Evolutionary conservation across 305 asterid species (phyloP), one percentile per base, ranked within the genome.

Genomic region (Fraxinus xanthoxyloides): DNA sequence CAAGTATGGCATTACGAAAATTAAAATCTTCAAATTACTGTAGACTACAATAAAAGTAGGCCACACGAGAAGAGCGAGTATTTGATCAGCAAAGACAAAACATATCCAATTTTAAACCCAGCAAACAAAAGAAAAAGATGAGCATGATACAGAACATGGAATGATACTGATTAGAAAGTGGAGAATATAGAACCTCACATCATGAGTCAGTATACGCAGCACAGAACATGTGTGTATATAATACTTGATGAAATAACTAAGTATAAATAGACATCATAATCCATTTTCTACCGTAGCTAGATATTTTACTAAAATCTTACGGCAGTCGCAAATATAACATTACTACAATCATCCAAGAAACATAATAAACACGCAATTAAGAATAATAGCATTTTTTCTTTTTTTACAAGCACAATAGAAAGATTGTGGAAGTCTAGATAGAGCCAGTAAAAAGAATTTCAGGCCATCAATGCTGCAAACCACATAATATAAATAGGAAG

Each of bases 1-100:
- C 92, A 82, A 65, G 15, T 54, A 79, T 7, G 82, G 56, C 78
- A 79, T 48, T 59, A 54, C 26, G 26, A 54, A 54, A 54, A 54
- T 54, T 6, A 54, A n/a, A 54, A n/a, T n/a, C 65, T 26, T n/a
- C 65, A 54, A 54, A 54, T 19, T 54, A n/a, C 65, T 5, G 65
- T 54, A n/a, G 65, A 54, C 26, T 54, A 54, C 65, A 54, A 17
- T 54, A 54, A 54, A 54, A n/a, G 65, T 48, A 54, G 24, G 24
- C 24, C 26, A 54, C 63, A 15, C 23, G 23, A 51, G 63, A 51
- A 51, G 61, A 5, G 24, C 0, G 24, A 54, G 65, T 54, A 54
- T n/a, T 54, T 54, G 65, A 54, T n/a, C 65, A 54, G 10, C 24
- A 6, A 54, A 54, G 65, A 54, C 65, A 54, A 54, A 54, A 54